Base-by-base conservation (phyloP, 805 yeast species). In the Spathaspora passalidarum region DNA sequence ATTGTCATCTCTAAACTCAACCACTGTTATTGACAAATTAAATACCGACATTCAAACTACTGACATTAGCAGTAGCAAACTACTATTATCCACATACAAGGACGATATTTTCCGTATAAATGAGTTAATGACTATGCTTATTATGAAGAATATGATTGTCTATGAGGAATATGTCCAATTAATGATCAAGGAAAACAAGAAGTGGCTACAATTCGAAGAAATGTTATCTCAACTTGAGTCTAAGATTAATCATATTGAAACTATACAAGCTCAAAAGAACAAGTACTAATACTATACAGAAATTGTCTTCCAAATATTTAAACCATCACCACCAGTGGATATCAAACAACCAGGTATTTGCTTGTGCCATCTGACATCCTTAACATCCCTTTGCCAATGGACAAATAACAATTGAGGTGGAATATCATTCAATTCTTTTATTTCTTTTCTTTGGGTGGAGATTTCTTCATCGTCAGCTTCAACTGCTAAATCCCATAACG, bases 401-500 rank as follows among this genome's bases (percentile, higher is more conserved):
- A 92, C 96, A 70, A 94, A 94, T 63, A 94, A 73, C 58, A 94
- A 76, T 68, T 94, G 99, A 18, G 98, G 94, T 14, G 99, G 99
- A 52, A 92, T 88, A 57, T 86, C 95, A 54, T 83, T 84, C 54
- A 94, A 73, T 56, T 91, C 97, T 55, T 79, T 78, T 35, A 83
- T 79, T 57, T 86, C 94, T 47, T 81, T 78, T 56, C 81, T 79
- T 69, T 92, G 97, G 60, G 85, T 86, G 47, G 87, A 82, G 54
- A 92, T 86, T 68, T 92, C 99, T 62, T 92, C 98, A 62, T 94
- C 98, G 65, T 91, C 99, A 3, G 98, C 98, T 71, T 94, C 99
- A 13, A 94, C 99, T 10, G 97, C 92, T 63, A 94, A 76, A 72
- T 94, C 99, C 99, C 99, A 94, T 54, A 94, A 72, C 1, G 97